phyloP scores from a whole-genome alignment of 1,139 yeast genomes.

The Magnusiomyces starmeri region DNA sequence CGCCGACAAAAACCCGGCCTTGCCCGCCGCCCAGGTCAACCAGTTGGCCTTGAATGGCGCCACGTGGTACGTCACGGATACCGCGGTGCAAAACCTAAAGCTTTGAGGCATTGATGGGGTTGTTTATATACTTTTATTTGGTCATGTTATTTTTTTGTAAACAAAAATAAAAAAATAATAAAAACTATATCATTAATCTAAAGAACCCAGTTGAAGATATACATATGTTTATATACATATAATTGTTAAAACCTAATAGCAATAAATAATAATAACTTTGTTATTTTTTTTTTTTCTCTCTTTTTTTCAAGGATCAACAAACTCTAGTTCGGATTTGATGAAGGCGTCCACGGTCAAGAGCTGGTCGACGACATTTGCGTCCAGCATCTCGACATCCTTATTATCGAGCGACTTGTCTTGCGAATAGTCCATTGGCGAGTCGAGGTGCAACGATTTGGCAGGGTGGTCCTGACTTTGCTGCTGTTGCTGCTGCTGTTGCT shows the following conservation, averaged over 20 bases:
- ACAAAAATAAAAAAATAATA: neutral
- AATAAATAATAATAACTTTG: too few relatives aligned
- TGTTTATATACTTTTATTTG: neutral
- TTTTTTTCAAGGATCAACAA: neutral
- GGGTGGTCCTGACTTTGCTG: neutral
- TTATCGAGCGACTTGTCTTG: too few relatives aligned
- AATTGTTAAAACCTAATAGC: neutral
- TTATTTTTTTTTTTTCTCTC: neutral
- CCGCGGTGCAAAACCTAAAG: constrained; percentile 42
- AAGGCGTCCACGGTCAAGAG: neutral
- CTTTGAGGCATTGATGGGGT: neutral
- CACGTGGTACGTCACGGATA: constrained; percentile 74
- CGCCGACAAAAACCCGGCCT: constrained; percentile 38
- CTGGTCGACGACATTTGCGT: neutral
- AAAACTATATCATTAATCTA: neutral
- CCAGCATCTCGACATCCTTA: neutral
- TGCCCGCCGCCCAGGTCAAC: constrained; percentile 76
- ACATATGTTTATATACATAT: neutral
- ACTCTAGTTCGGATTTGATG: neutral
- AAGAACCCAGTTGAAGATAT: neutral
- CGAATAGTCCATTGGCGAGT: too few relatives aligned
- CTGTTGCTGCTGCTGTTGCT: neutral
- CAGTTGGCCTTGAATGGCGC: constrained; percentile 40
- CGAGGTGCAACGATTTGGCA: too few relatives aligned
- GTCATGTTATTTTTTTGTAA: neutral